phyloP scores from a whole-genome alignment of 2,329 filamentous ascomycete species.

The Aspergillus pseudoviridinutans region DNA sequence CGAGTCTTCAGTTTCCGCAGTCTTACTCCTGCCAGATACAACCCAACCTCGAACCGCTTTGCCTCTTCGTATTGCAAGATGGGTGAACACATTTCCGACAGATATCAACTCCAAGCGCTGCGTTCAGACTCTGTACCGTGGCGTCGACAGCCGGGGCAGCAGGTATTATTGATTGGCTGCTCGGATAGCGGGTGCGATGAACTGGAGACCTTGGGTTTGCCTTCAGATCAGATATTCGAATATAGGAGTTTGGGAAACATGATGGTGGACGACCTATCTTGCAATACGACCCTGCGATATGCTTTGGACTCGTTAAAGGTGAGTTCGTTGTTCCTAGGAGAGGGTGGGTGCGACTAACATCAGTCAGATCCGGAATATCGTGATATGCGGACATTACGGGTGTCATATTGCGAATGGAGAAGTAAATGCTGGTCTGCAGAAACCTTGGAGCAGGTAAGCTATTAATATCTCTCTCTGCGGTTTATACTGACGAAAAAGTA shows the following conservation, averaged over 20 bases:
- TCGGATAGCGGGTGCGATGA: constrained; percentile 17
- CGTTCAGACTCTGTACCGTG: constrained; percentile 8
- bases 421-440: constrained; percentile 11
- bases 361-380: constrained; percentile 14
- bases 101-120: neutral
- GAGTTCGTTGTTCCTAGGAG: neutral
- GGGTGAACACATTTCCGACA: neutral
- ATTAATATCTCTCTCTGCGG: neutral
- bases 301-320: constrained; percentile 10
- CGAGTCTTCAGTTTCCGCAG: neutral
- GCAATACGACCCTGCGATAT: constrained; percentile 15
- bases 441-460: constrained; percentile 16
- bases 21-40: neutral
- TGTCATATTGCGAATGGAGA: constrained; percentile 14
- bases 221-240: constrained; percentile 14
- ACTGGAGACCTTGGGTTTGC: constrained; percentile 8
- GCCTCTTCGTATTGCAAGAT: neutral
- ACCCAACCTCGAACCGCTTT: neutral
- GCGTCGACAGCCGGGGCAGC: constrained; percentile 4
- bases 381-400: constrained; percentile 20
- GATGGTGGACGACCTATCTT: constrained; percentile 19
- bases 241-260: constrained; percentile 19
- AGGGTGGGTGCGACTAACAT: neutral
- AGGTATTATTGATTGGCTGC: constrained; percentile 20
- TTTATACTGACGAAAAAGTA: constrained; percentile 3